A percentile compares a stretch with the other conserved stretches of the same genome.
These are phyloP conservation scores for Domatiomyces catenatus DNA, from an alignment of 2,329 filamentous ascomycete species.

Conservation along the genomic window DNA sequence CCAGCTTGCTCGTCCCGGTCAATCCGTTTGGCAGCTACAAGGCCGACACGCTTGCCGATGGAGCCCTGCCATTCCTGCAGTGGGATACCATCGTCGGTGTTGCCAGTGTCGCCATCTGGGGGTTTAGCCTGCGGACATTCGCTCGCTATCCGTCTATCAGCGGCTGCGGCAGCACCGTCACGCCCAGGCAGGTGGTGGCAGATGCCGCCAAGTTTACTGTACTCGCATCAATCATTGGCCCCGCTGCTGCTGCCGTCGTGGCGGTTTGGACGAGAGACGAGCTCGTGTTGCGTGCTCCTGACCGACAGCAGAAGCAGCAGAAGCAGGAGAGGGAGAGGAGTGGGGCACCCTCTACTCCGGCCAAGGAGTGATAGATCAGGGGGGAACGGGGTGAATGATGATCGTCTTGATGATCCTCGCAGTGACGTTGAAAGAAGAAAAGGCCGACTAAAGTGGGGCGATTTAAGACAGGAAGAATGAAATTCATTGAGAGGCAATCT, in stretches of 20 bases:
- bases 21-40: slow-evolving; percentile 20
- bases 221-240: slow-evolving; percentile 27
- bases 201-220: slow-evolving; percentile 23
- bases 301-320: not conserved
- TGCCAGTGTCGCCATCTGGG: slow-evolving; percentile 31
- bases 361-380: not conserved
- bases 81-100: slow-evolving; percentile 36
- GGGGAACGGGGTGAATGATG: not conserved
- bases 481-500: no score
- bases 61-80: slow-evolving; percentile 32
- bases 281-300: slow-evolving; percentile 19
- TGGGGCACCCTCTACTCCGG: not conserved
- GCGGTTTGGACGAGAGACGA: slow-evolving; percentile 38
- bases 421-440: not conserved
- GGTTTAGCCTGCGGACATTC: slow-evolving; percentile 23
- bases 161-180: slow-evolving; percentile 19
- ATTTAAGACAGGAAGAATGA: no score
- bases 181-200: slow-evolving; percentile 16
- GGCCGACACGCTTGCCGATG: slow-evolving; percentile 25
- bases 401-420: not conserved
- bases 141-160: no score
- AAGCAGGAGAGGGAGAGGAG: not conserved
- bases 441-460: no score
- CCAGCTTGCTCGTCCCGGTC: slow-evolving; percentile 25
- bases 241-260: slow-evolving; percentile 29